phyloP scores from a whole-genome alignment of 148 eudicot genomes.

The Amaranthus hypochondriacus region DNA sequence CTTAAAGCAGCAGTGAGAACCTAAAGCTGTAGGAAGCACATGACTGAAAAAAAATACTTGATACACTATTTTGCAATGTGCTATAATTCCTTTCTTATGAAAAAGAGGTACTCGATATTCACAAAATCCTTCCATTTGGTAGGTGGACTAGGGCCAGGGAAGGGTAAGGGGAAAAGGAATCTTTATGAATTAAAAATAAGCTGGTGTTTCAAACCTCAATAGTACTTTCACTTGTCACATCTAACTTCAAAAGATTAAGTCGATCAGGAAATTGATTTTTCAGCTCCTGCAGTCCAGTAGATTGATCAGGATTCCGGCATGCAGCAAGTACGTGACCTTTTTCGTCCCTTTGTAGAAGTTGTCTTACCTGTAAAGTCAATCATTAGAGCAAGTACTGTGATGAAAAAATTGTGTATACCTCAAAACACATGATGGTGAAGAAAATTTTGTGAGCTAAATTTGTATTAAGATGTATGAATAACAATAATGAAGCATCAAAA shows the following conservation, averaged over 20 bases:
- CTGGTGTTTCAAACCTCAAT: constrained; percentile 49
- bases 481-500: not conserved
- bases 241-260: constrained; percentile 62
- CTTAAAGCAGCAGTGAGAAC: too few relatives aligned
- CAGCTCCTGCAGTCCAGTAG: constrained; percentile 65
- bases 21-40: not conserved
- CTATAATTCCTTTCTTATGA: not conserved
- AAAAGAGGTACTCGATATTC: not conserved
- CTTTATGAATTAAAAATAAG: constrained; percentile 2
- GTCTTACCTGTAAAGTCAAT: constrained; percentile 53
- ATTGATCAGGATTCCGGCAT: constrained; percentile 67
- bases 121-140: too few relatives aligned
- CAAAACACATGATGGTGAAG: not conserved
- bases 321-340: constrained; percentile 76
- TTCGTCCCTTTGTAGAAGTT: constrained; percentile 63
- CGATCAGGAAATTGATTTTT: constrained; percentile 60
- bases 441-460: not conserved
- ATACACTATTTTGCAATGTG: not conserved
- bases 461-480: not conserved
- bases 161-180: not conserved
- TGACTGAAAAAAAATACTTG: not conserved
- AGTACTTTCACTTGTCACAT: constrained; percentile 66
- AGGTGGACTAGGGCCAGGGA: too few relatives aligned
- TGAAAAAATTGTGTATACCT: not conserved
- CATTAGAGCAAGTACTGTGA: not conserved